phyloP scores from a whole-genome alignment of 2,329 filamentous ascomycete species.

The Ophiostoma piceae region DNA sequence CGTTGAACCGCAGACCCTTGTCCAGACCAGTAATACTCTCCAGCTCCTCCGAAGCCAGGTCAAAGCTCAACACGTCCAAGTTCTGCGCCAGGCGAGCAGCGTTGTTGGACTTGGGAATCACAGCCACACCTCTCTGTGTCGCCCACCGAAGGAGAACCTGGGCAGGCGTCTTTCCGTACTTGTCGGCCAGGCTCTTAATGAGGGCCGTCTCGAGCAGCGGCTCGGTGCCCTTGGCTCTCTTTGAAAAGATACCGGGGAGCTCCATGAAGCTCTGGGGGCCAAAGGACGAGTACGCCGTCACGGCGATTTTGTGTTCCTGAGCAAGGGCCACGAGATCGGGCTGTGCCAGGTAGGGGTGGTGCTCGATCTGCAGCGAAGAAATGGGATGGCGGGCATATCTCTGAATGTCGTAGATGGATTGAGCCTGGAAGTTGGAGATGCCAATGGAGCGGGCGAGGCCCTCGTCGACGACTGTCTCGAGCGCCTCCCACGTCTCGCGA shows the following conservation, averaged over 20 bases:
- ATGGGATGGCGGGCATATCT: slow-evolving; percentile 24
- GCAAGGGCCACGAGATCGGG: slow-evolving; percentile 63
- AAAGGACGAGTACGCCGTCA: slow-evolving; percentile 70
- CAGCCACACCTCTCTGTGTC: slow-evolving; percentile 56
- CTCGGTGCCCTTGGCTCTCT: too few relatives aligned
- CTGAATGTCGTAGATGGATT: slow-evolving; percentile 5
- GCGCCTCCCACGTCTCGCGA: too few relatives aligned
- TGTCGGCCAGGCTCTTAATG: too few relatives aligned
- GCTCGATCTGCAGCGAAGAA: slow-evolving; percentile 46
- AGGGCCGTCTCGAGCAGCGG: too few relatives aligned
- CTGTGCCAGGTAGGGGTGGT: slow-evolving; percentile 84
- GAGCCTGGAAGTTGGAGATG: too few relatives aligned
- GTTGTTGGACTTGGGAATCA: slow-evolving; percentile 66
- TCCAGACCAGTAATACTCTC: slow-evolving; percentile 40
- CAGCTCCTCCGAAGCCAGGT: slow-evolving; percentile 50
- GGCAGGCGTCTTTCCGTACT: too few relatives aligned
- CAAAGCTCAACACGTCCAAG: slow-evolving; percentile 51
- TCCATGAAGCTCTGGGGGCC: slow-evolving; percentile 36
- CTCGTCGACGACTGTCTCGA: too few relatives aligned
- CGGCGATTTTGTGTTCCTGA: slow-evolving; percentile 61
- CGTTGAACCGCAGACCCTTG: too few relatives aligned
- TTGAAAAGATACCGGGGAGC: too few relatives aligned
- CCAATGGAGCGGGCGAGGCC: too few relatives aligned
- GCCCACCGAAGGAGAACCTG: too few relatives aligned
- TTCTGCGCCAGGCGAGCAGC: slow-evolving; percentile 47